These are phyloP conservation scores for Scedosporium dehoogii DNA, from an alignment of 2,329 filamentous ascomycete species.

Conservation along the genomic window DNA sequence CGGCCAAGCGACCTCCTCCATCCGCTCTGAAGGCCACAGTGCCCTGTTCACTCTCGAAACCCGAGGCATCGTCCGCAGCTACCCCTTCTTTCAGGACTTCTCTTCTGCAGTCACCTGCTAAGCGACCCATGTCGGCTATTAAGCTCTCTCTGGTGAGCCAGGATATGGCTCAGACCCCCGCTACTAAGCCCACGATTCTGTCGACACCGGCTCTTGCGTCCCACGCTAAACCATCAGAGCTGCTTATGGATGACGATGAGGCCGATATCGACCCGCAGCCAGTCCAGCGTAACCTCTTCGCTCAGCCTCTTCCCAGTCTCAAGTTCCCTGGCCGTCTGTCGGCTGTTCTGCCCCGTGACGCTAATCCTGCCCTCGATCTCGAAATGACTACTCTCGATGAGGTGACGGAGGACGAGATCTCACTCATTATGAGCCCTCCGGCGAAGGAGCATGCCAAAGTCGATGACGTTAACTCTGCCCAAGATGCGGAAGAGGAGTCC, in stretches of 20 bases:
- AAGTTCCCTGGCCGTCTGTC: conserved; percentile 36
- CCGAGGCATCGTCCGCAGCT: not conserved
- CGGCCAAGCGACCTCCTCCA: conserved; percentile 33
- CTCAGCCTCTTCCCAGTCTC: conserved; percentile 23
- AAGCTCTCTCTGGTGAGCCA: conserved; percentile 15
- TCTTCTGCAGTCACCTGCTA: conserved; percentile 14
- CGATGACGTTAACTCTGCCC: conserved; percentile 8
- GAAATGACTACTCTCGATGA: conserved; percentile 10
- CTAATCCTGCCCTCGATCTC: conserved; percentile 24
- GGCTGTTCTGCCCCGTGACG: conserved; percentile 31
- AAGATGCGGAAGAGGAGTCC: conserved; percentile 11
- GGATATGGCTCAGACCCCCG: not conserved
- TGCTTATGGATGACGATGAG: conserved; percentile 24
- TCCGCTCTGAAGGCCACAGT: conserved; percentile 3
- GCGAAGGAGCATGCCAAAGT: conserved; percentile 4
- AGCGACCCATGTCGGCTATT: conserved; percentile 21
- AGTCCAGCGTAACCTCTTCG: conserved; percentile 15
- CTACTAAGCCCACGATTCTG: conserved; percentile 25
- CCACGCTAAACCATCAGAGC: conserved; percentile 17
- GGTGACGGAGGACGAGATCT: conserved; percentile 6
- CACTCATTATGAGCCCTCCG: conserved; percentile 10
- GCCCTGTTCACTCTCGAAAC: not conserved
- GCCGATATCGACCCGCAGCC: conserved; percentile 15
- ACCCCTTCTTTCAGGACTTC: conserved; percentile 1
- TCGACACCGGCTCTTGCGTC: conserved; percentile 16